A percentile compares a stretch with the other conserved stretches of the same genome.
phyloP scores from a whole-genome alignment of 257 asterid genomes.

The Solanum peruvianum region DNA sequence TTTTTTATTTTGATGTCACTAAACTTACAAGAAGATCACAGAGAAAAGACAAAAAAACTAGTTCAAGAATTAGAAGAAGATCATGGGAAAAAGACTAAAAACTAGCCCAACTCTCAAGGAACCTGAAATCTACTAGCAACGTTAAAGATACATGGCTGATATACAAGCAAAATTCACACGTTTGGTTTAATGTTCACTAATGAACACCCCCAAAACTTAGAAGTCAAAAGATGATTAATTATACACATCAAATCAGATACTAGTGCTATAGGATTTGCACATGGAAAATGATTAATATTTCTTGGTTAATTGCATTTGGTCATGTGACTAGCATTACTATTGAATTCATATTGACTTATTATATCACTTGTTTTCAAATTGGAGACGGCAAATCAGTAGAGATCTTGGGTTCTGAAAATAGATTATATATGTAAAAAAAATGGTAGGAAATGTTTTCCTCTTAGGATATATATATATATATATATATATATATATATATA shows the following conservation, averaged over 20 bases:
- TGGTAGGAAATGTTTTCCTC: neutral
- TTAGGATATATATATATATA: no score
- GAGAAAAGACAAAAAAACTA: no score
- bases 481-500: no score
- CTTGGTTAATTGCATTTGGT: constrained; percentile 6
- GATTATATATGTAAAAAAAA: no score
- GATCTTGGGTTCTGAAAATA: neutral
- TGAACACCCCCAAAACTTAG: neutral
- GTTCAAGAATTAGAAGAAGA: neutral
- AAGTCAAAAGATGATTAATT: constrained; percentile 9
- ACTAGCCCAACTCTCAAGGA: neutral
- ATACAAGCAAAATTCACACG: neutral
- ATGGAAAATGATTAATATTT: neutral
- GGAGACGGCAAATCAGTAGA: neutral
- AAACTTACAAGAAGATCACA: no score
- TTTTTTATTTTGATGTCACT: no score
- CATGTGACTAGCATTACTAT: neutral
- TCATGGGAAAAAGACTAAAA: neutral
- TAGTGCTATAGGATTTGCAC: neutral
- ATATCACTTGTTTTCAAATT: neutral
- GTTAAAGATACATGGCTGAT: neutral
- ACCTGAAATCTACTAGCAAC: neutral
- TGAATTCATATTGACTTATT: neutral
- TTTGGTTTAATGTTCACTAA: neutral
- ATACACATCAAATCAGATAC: neutral